Conservation (phyloP, 176 grass and related monocot genomes). For the Alloteropsis semialata region DNA sequence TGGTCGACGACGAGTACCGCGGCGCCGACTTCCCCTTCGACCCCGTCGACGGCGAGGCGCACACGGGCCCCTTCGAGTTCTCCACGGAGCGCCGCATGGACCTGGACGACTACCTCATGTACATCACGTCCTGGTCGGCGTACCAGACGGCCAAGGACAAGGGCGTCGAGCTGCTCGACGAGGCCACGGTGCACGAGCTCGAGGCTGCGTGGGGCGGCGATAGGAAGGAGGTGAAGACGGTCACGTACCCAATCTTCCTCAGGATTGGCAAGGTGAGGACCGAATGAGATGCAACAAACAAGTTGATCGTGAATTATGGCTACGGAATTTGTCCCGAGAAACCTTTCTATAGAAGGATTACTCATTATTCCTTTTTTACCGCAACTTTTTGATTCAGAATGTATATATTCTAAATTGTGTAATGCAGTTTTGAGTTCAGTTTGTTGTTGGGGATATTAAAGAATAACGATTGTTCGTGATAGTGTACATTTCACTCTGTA, state of each 20-base stretch:
- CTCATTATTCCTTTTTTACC: too few relatives aligned
- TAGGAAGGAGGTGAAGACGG: conserved; percentile 42
- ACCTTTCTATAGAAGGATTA: not conserved
- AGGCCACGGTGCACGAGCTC: conserved; percentile 40
- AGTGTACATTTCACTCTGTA: too few relatives aligned
- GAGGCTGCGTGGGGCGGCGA: conserved; percentile 49
- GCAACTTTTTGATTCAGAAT: not conserved
- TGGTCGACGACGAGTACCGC: conserved; percentile 74
- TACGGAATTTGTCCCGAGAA: not conserved
- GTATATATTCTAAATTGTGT: not conserved
- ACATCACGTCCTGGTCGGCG: conserved; percentile 87
- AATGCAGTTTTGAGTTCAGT: not conserved
- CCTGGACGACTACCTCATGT: conserved; percentile 52
- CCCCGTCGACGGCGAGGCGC: conserved; percentile 48
- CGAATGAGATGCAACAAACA: not conserved
- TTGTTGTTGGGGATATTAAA: not conserved
- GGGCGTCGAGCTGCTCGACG: conserved; percentile 63
- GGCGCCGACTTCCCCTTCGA: conserved; percentile 64
- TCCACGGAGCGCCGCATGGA: conserved; percentile 49
- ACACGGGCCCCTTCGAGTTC: conserved; percentile 79
- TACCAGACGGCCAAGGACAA: conserved; percentile 86
- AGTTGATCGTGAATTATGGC: not conserved
- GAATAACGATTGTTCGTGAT: too few relatives aligned
- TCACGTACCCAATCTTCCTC: conserved; percentile 72
- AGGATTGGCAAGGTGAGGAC: conserved; percentile 64